Evolutionary conservation across 1,284 basidiomycete genomes (phyloP).

Genomic region (Cerioporus squamosus): DNA sequence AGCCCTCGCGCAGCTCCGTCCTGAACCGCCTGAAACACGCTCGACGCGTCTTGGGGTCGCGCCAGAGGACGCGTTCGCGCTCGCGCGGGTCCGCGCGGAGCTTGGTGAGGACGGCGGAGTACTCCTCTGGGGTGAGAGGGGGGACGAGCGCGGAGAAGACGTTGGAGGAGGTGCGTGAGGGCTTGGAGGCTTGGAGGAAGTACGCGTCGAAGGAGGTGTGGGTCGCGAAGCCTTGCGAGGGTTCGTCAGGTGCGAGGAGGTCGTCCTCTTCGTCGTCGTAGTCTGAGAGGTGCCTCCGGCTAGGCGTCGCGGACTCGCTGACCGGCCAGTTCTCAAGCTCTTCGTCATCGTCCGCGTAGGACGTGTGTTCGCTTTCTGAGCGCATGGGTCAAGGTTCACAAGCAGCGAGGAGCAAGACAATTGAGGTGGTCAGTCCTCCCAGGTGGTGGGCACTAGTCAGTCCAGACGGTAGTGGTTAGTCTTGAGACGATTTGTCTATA

Average conservation of each 20-base stretch:
- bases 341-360: constrained; percentile 17
- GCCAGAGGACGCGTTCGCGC: constrained; percentile 25
- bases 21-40: constrained; percentile 62
- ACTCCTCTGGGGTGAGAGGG: constrained; percentile 69
- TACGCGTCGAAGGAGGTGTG: constrained; percentile 81
- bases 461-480: too few species aligned
- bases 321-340: constrained; percentile 22
- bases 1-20: constrained; percentile 78
- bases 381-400: constrained; percentile 2
- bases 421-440: too few species aligned
- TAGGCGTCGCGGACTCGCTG: constrained; percentile 19
- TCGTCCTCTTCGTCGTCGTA: constrained; percentile 14
- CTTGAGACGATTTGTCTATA: too few species aligned
- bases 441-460: too few species aligned
- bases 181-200: constrained; percentile 68
- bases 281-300: constrained; percentile 13
- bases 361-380: constrained; percentile 11
- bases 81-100: constrained; percentile 33
- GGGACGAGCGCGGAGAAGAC: constrained; percentile 75
- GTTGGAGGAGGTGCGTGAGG: constrained; percentile 73
- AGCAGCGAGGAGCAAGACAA: background rate
- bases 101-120: constrained; percentile 43
- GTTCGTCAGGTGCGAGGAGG: constrained; percentile 11
- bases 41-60: constrained; percentile 38
- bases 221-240: constrained; percentile 24